Base-by-base conservation (phyloP, 78 protist genomes). In the Creolimax fragrantissima region DNA sequence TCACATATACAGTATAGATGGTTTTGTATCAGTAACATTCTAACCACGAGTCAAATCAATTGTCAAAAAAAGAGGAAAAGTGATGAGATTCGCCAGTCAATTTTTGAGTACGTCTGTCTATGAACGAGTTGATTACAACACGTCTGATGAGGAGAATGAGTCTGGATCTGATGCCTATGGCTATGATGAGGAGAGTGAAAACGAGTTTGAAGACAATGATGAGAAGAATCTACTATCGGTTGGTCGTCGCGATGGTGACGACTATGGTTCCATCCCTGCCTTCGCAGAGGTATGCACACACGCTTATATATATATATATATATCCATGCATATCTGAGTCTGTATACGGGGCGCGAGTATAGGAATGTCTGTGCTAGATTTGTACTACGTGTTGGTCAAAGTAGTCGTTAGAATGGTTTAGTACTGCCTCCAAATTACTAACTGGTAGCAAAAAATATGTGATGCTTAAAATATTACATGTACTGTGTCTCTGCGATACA, bases 91-190 rank as follows among this genome's bases (percentile, higher is more conserved):
- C 37, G 86, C 86, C 5, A 5, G 11, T 11, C 7, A 5, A 41
- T 5, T 83, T 4, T 4, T 39, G 4, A 83, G 86, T 83, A 83
- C 86, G 39, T n/a, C 42, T 83, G 86, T 83, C 42, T 83, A 83
- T 41, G 86, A 83, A 83, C 86, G 11, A n/a, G 86, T 83, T 24
- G 86, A 83, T 5, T 83, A 83, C 5, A 83, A 83, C 86, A 11
- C 5, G 5, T 83, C 86, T 4, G 86, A 83, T 83, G 86, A 5
- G 5, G 86, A 83, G 86, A 11, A 83, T 5, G 86, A 11, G 86
- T 83, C 86, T 24, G 86, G 86, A 4, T 83, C 86, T 5, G 86
- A 83, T 11, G 86, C 86, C 7, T 83, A 83, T 41, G 86, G 86
- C 7, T 83, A 83, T 5, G n/a, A n/a, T n/a, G 86, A 83, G 86